A percentile compares a stretch with the other conserved stretches of the same genome.
phyloP scores from a whole-genome alignment of 163 green algal species.

The Picocystis sp. region DNA sequence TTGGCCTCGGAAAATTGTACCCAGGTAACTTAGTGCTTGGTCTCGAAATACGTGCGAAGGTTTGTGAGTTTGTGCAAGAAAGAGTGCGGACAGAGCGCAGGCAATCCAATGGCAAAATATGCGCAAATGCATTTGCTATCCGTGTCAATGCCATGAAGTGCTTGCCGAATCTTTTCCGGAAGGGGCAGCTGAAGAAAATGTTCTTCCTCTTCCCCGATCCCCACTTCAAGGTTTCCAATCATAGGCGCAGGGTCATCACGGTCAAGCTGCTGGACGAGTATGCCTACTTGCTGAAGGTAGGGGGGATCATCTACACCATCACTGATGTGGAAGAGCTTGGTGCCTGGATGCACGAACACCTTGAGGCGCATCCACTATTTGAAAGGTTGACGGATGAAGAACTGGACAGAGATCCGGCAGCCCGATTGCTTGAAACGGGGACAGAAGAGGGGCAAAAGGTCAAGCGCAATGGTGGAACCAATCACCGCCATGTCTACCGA shows the following conservation, averaged over 20 bases:
- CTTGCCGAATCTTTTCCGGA: slow-evolving; percentile 83
- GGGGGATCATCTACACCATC: slow-evolving; percentile 88
- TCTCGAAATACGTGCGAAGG: slow-evolving; percentile 92
- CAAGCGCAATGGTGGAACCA: slow-evolving; percentile 44
- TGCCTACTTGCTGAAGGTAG: slow-evolving; percentile 56
- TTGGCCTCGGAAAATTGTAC: slow-evolving; percentile 52
- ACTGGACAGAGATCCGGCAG: slow-evolving; percentile 51
- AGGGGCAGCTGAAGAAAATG: slow-evolving; percentile 83
- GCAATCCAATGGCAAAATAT: too few species aligned
- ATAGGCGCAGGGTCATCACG: slow-evolving; percentile 52
- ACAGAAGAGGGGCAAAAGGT: slow-evolving; percentile 94
- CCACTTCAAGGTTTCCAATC: slow-evolving; percentile 35
- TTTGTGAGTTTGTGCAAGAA: slow-evolving; percentile 59
- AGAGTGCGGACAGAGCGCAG: slow-evolving; percentile 9
- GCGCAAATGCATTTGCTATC: slow-evolving; percentile 16
- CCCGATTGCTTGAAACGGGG: slow-evolving; percentile 39
- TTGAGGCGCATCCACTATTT: slow-evolving; percentile 83
- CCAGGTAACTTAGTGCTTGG: slow-evolving; percentile 82
- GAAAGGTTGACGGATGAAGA: slow-evolving; percentile 62
- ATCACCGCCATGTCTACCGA: too few species aligned
- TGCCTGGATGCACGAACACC: slow-evolving; percentile 58
- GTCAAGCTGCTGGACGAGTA: slow-evolving; percentile 78
- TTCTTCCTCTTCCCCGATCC: slow-evolving; percentile 95
- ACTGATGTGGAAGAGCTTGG: slow-evolving; percentile 82
- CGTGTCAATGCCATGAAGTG: slow-evolving; percentile 90